Evolutionary conservation across 345 rosid genomes (phyloP), one percentile per base, ranked within the genome.

Genomic region (Eutrema heterophyllum): DNA sequence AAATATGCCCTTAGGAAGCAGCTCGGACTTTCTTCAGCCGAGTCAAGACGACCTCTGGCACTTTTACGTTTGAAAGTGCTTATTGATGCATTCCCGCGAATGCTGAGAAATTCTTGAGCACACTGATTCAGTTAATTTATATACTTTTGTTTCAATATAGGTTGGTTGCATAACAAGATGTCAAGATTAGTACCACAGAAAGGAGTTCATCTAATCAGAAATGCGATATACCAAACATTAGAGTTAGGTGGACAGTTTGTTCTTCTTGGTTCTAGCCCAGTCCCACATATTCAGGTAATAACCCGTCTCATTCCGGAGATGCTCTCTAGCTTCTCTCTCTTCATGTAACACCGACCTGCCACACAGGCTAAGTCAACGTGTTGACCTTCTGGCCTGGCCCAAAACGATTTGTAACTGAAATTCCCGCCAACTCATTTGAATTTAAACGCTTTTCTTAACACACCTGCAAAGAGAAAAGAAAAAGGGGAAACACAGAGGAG

Each of bases 181-280:
- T n/a, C n/a, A n/a, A n/a, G 99, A 79, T 81, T 91, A 82, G 99
- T 95, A 57, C 99, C 99, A 39, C 99, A 95, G 61, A 95, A 95
- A 81, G 97, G 97, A 26, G 89, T 91, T 50, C 97, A 91, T 84
- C 90, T 95, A 78, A 95, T 95, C 81, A 89, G 96, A 75, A 95
- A 95, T 77, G 96, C 99, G 38, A 86, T 95, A 64, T 89, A 89
- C 79, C 80, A 88, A 81, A 89, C 99, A 9, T 56, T 95, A 78
- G 97, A 95, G 85, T 82, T 95, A 75, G 99, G 97, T 16, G 97
- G 99, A 76, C 97, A 95, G 61, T 95, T 91, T 80, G 79, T 91
- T 35, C 96, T 95, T 71, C 97, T 95, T 49, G 99, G 99, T 77
- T 91, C 99, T 69, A 95, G 97, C 70, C 99, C 99, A 15, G 89